Evolutionary conservation across 192 early-diverging fungal species (phyloP), one percentile per base, ranked within the genome.

Genomic region (Bifiguratus adelaidae): DNA sequence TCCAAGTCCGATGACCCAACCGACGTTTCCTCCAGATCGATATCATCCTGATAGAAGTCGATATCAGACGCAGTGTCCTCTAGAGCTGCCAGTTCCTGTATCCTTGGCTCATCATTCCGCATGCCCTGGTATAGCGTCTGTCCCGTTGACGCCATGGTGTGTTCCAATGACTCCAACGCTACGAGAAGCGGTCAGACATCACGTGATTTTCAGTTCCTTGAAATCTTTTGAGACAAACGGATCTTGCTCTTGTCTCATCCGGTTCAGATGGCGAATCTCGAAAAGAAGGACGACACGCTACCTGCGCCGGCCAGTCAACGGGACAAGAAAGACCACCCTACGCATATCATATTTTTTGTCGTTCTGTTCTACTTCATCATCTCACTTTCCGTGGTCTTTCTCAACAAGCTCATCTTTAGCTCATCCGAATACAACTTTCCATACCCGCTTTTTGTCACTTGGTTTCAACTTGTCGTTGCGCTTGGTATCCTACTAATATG

Each of bases 391-490:
- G 78, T 81, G 15, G 79, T 81, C 24, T 81, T 81, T 35, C 55
- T 81, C 19, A 81, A 81, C 54, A 81, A 81, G 69, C 70, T 68
- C 48, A 81, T 81, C 36, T 53, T 81, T 26, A 72, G 67, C 22
- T 56, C 60, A 7, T 68, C 76, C 3, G 72, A 78, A n/a, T 77
- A 56, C 58, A 65, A 65, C 40, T 81, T 81, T 43, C 76, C 79
- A 6, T 81, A 69, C 56, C 76, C 79, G 25, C 58, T 78, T 27
- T 81, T 80, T 44, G 79, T 81, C 28, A 81, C 79, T 19, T 80
- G 78, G 65, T 81, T 61, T 38, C 79, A 81, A 44, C 52, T 81
- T 11, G 37, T 78, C 9, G 78, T 80, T 4, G 79, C 79, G 0
- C 46, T 81, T 20, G 49, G 55, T 4, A 45, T 81, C 2, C 47